Evolutionary conservation across 371 early-diverging fungal species (phyloP), one percentile per base, ranked within the genome.

Genomic region (Gilbertella persicaria): DNA sequence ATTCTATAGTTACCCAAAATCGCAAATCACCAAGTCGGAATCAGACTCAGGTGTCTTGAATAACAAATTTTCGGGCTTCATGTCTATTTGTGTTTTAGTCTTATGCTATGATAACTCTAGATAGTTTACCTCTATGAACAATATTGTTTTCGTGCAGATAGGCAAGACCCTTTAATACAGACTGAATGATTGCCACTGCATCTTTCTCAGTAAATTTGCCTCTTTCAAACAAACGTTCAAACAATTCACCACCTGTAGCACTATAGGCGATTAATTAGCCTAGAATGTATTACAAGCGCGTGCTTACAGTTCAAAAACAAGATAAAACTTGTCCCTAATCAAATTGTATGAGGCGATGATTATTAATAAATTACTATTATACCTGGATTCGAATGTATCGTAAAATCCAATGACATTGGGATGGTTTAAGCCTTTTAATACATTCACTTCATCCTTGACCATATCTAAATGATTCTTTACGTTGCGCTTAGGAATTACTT

Each of bases 161-260:
- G n/a, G 75, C 82, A n/a, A 90, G 57, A 1, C 87, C 91, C 23
- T 53, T 48, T 19, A 91, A 63, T 21, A 88, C 79, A 5, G 85
- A 83, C 49, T 78, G 75, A 30, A 95, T 82, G 19, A 91, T 71
- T 3, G 63, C 60, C 10, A 84, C 84, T 1, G 95, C 95, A 65
- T 97, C 95, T 29, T 81, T 79, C 67, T 97, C 97, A 1, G 94
- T 86, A 57, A 92, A 95, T 51, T 82, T 83, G 8, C 95, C 97
- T 42, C 83, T 78, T 38, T 87, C 84, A 57, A 89, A 79, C 28
- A 97, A 89, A 45, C 89, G 80, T 30, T 95, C 91, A 71, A 97
- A 96, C 40, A 97, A 73, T 65, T 96, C 96, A 37, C 95, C 95
- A 38, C 95, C 96, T 29, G 85, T 83, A 21, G 85, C 89, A 14